Conservation (phyloP, 345 rosid genomes). For the Aurinia saxatilis region DNA sequence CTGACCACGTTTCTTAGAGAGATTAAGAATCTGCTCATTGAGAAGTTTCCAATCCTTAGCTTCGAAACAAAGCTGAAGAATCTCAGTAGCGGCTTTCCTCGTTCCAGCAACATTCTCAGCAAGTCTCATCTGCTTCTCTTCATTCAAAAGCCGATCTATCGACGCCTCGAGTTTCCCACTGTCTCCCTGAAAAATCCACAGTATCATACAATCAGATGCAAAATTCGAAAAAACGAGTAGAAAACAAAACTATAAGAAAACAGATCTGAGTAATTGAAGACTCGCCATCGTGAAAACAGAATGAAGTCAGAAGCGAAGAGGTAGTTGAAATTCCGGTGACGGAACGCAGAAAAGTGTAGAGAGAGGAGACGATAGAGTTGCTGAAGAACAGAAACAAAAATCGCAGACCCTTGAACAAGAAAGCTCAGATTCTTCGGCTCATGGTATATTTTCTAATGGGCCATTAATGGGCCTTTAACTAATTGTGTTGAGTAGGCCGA, state of each 20-base stretch:
- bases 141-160: constrained; percentile 71
- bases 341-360: not conserved
- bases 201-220: constrained; percentile 14
- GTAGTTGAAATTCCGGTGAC: constrained; percentile 4
- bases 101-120: constrained; percentile 82
- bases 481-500: not conserved
- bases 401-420: constrained; percentile 30
- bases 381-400: constrained; percentile 11
- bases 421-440: constrained; percentile 26
- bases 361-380: not conserved
- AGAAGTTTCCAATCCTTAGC: constrained; percentile 82
- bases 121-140: constrained; percentile 89
- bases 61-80: constrained; percentile 77
- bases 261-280: constrained; percentile 23
- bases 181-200: constrained; percentile 45
- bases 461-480: constrained; percentile 9
- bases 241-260: not conserved
- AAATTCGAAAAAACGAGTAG: not conserved
- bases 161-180: constrained; percentile 49
- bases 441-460: constrained; percentile 12
- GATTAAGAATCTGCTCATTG: constrained; percentile 60
- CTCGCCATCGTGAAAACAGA: constrained; percentile 22
- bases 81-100: constrained; percentile 78
- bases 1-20: constrained; percentile 93
- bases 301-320: not conserved